Evolutionary conservation across 768 basidiomycete genomes (phyloP), one percentile per base, ranked within the genome.

Genomic region (Brasilioporus rufonigricans): DNA sequence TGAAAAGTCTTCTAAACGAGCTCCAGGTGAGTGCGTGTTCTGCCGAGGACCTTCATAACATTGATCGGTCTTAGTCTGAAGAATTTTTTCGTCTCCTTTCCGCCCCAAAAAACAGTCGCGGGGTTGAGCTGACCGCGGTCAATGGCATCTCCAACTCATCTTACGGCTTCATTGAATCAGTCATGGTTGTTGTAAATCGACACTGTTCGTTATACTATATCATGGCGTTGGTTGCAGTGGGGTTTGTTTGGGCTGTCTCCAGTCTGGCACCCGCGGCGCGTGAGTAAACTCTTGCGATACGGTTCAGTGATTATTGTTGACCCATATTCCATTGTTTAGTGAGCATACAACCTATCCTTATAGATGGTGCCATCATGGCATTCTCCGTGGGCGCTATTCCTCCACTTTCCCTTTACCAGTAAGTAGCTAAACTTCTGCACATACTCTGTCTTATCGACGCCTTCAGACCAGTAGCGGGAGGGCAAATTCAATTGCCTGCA

Each of bases 71-170:
- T 46, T 44, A 61, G 61, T 57, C 59, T 9, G 61, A 61, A 46
- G 61, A 61, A 46, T 61, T 57, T 46, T 61, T 61, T 32, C 59
- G 61, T n/a, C 55, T 61, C 9, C 61, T 61, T 26, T 48, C 38
- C 18, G 18, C 31, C 21, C 39, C n/a, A 31, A 54, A 5, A 38
- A 31, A 54, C n/a, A 31, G n/a, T 38, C 29, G 13, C 1, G 52
- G 61, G 12, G 39, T 57, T n/a, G n/a, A 51, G 5, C 29, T 62
- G 26, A 39, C 14, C n/a, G 12, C 35, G 2, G 23, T 62, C 47
- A 62, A 61, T 29, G 61, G 46, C 16, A 61, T 61, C 51, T 61
- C 61, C 23, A 57, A 41, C 38, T 18, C 47, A 13, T 61, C 61
- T 16, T 57, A 57, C 2, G 33, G 52, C 27, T 2, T 57, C 24